A percentile compares a stretch with the other conserved stretches of the same genome.
These are phyloP conservation scores for Dryas drummondii DNA, from an alignment of 306 rosid genomes.

Conservation along the genomic window DNA sequence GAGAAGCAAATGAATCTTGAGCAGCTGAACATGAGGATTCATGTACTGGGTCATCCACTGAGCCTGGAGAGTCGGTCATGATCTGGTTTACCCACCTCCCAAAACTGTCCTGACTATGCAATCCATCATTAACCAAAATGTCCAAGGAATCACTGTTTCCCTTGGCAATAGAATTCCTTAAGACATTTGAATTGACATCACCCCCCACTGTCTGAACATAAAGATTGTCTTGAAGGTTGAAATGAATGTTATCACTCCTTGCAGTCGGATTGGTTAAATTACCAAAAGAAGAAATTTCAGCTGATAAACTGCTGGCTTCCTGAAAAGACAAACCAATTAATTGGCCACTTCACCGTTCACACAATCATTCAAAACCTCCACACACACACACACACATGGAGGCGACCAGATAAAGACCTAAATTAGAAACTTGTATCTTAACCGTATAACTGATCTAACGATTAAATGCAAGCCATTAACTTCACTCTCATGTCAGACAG, in stretches of 20 bases:
- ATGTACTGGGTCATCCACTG: conserved; percentile 47
- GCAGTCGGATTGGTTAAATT: conserved; percentile 39
- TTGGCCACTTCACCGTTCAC: background rate
- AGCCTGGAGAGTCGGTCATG: conserved; percentile 54
- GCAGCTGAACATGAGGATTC: conserved; percentile 54
- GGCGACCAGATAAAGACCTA: background rate
- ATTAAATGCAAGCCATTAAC: background rate
- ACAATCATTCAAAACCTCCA: background rate
- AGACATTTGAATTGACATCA: conserved; percentile 45
- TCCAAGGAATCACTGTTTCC: conserved; percentile 35
- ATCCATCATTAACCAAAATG: conserved; percentile 40
- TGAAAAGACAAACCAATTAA: conserved; percentile 35
- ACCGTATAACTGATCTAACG: background rate
- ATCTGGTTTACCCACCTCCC: conserved; percentile 76
- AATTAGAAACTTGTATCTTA: background rate
- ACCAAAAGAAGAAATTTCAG: conserved; percentile 40
- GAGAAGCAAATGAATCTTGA: conserved; percentile 44
- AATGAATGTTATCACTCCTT: conserved; percentile 32
- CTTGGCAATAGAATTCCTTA: conserved; percentile 30
- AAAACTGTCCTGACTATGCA: conserved; percentile 87
- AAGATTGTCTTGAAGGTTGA: conserved; percentile 35
- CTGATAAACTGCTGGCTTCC: conserved; percentile 48
- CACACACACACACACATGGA: background rate
- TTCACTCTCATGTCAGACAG: background rate
- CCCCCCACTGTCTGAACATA: conserved; percentile 35